Percentiles rank a stretch among this genome's conserved stretches.
Evolutionary conservation across 2,329 filamentous ascomycete genomes (phyloP).

Genomic region (Cladophialophora chaetospira): DNA sequence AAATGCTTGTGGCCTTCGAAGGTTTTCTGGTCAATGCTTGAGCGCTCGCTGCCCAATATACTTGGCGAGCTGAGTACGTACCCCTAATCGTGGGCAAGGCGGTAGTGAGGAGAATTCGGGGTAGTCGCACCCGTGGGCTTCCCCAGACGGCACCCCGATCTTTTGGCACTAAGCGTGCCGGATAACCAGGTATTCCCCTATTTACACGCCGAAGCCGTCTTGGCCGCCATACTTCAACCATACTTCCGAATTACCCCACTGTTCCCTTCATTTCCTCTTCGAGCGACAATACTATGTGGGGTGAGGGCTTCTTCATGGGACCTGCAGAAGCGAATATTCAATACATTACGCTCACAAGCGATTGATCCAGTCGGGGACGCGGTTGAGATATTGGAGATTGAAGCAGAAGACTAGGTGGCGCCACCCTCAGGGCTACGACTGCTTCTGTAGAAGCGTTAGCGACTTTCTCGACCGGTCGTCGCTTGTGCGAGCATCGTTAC

Average conservation of each 20-base stretch:
- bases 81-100: neutral
- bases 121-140: neutral
- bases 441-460: neutral
- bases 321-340: neutral
- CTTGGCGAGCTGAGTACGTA: neutral
- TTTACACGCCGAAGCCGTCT: neutral
- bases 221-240: neutral
- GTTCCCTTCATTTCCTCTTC: neutral
- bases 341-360: neutral
- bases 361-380: neutral
- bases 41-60: neutral
- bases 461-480: neutral
- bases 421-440: neutral
- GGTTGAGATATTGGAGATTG: neutral
- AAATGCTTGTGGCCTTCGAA: slow-evolving; percentile 3
- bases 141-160: slow-evolving; percentile 1
- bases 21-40: neutral
- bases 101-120: neutral
- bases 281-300: slow-evolving; percentile 9
- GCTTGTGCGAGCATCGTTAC: neutral
- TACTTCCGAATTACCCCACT: slow-evolving; percentile 8
- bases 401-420: neutral
- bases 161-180: too few relatives aligned
- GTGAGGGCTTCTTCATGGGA: neutral
- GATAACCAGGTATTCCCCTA: too few relatives aligned